Conservation (phyloP, 179 eudicot species). For the Spergularia azorica region DNA sequence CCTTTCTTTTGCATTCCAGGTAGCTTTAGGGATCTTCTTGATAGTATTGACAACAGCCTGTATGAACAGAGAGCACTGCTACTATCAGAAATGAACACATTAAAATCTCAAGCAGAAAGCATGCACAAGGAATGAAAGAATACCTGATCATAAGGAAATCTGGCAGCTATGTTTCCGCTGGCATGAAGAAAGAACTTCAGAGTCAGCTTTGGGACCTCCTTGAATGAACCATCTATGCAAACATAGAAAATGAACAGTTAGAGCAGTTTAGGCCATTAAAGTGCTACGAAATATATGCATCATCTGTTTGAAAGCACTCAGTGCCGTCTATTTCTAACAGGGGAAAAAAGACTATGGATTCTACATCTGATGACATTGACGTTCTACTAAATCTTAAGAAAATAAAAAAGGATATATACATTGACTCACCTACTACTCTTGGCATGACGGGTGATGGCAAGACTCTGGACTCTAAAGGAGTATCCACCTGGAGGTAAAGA, state of each 20-base stretch:
- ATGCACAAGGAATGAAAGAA: conserved; percentile 6
- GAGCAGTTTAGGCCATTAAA: neutral
- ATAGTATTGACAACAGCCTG: conserved; percentile 71
- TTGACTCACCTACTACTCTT: conserved; percentile 46
- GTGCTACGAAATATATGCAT: neutral
- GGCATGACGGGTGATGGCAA: conserved; percentile 42
- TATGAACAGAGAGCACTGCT: conserved; percentile 2
- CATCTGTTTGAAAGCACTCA: neutral
- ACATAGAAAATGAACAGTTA: conserved; percentile 11
- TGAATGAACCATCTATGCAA: conserved; percentile 45
- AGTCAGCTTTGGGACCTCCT: conserved; percentile 47
- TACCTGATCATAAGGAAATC: conserved; percentile 79
- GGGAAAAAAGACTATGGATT: neutral
- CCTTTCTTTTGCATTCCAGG: conserved; percentile 95
- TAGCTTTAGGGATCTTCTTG: conserved; percentile 82
- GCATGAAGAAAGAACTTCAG: conserved; percentile 85
- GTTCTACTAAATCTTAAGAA: neutral
- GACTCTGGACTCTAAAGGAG: conserved; percentile 39
- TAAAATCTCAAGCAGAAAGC: conserved; percentile 11
- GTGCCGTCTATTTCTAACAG: too few relatives aligned
- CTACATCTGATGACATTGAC: neutral
- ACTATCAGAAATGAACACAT: conserved; percentile 18
- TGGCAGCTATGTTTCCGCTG: conserved; percentile 83
- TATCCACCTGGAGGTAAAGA: conserved; percentile 44
- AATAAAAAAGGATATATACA: conserved; percentile 6